Evolutionary conservation across 768 basidiomycete genomes (phyloP).

Genomic region (Suillus tomentosus): DNA sequence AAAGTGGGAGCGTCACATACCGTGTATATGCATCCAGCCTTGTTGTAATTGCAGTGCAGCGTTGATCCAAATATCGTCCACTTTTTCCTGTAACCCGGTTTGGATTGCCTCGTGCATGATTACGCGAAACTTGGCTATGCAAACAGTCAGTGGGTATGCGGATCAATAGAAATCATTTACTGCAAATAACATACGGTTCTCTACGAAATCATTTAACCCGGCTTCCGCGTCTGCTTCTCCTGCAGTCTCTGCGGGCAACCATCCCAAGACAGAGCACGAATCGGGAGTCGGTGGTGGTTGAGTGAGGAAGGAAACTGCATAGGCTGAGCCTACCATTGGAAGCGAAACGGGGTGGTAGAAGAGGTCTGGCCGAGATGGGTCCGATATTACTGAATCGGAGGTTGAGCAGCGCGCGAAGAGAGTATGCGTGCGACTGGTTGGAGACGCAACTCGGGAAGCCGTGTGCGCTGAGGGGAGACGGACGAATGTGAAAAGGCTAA

Average conservation of each 20-base stretch:
- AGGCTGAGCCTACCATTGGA: constrained; percentile 49
- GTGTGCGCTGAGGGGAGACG: not conserved
- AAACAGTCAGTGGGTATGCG: not conserved
- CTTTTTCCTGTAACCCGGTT: constrained; percentile 51
- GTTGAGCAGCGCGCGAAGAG: constrained; percentile 18
- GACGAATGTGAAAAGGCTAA: not conserved
- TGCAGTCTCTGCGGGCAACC: constrained; percentile 50
- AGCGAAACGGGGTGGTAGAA: constrained; percentile 68
- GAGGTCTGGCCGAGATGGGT: constrained; percentile 64
- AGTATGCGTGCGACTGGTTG: not conserved
- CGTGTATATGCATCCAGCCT: constrained; percentile 90
- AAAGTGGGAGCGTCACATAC: constrained; percentile 27
- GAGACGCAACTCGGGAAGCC: constrained; percentile 13
- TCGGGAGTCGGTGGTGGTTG: constrained; percentile 44
- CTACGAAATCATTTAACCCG: constrained; percentile 68
- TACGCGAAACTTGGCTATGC: constrained; percentile 51
- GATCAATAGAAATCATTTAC: not conserved
- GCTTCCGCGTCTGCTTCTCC: constrained; percentile 41
- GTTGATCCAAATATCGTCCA: constrained; percentile 67
- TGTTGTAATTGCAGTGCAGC: constrained; percentile 63
- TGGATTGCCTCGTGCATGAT: constrained; percentile 64
- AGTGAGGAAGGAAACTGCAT: constrained; percentile 66
- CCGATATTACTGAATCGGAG: constrained; percentile 35
- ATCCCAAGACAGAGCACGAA: constrained; percentile 63
- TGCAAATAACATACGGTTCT: constrained; percentile 57